Evolutionary conservation across 768 basidiomycete species (phyloP), one percentile per base, ranked within the genome.

Genomic region (Lyophyllum semitale): DNA sequence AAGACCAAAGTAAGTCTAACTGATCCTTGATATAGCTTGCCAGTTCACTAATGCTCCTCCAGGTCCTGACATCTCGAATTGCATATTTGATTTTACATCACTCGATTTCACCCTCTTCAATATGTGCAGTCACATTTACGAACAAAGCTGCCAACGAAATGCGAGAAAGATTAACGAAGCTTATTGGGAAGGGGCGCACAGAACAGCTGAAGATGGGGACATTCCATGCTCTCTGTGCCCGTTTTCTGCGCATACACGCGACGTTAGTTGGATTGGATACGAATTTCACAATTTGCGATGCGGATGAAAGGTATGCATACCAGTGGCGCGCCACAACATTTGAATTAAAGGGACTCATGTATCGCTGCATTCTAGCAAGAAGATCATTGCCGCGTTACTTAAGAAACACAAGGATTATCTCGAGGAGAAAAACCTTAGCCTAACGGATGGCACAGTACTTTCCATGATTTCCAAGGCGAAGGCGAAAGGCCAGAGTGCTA

Each of bases 81-180:
- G 87, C 84, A 3, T 75, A 88, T 65, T 72, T 91, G 20, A 84
- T 90, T 47, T 66, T 81, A 6, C 67, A 77, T 26, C 80, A 85
- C 61, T 62, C 62, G 23, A 63, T 88, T 9, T 65, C 76, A 11
- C 81, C 89, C 1, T 73, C 76, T 4, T 75, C 82, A 17, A 87
- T 91, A 69, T 88, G 87, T 63, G 87, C 88, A 2, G 89, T 95
- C 11, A 96, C 81, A 6, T 96, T 95, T 68, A 94, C 93, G 9
- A 93, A 93, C 73, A 93, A 93, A 69, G 92, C 93, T 15, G 91
- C 93, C 1, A 87, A 84, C 56, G 93, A 51, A 42, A 51, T 51
- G 50, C 40, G 29, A 51, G 40, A 41, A 32, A 27, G 50, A 3
- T 73, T 96, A 27, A 71, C 72, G 18, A 82, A 79, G 56, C 70